Base-by-base conservation (phyloP, 441 rosid species). In the Syzygium malaccense region DNA sequence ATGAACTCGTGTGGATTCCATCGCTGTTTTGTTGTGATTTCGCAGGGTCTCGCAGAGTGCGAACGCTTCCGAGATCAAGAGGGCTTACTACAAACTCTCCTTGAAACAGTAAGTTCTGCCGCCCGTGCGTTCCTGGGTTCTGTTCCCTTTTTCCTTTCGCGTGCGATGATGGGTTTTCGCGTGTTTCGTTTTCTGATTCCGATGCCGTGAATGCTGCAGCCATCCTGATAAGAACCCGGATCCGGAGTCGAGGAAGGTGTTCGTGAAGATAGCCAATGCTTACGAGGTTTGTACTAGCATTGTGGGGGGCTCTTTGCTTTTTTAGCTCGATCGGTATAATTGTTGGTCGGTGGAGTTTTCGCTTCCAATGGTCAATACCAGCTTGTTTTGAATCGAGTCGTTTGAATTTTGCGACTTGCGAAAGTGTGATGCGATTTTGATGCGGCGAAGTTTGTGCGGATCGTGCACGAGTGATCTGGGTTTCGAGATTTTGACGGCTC, bases 161-260 rank as follows among this genome's bases (percentile, higher is more conserved):
- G 55, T 91, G 56, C 7, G 45, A 57, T 91, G 32, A 45, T 45
- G 48, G 48, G 71, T 55, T n/a, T 88, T 88, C 79, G 57, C 78
- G 57, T 79, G 85, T 28, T 86, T 64, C 56, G 25, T 62, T 86
- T 68, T 87, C 33, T 79, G 26, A 55, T 80, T 56, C 51, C 71
- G 62, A 88, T 91, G 51, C 51, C 83, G 14, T 71, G 51, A 37
- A 37, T 71, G 8, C 56, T 41, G 48, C 86, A 95, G 99, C 87
- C 99, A 98, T 60, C 99, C 99, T 33, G 99, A 98, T 91, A 98
- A 98, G 91, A 96, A 95, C 84, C 99, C 99, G 8, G 99, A 98
- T 96, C 99, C 99, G 51, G 99, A 98, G 89, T 98, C 99, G 48
- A 94, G 87, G 90, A 98, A 97, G 93, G 87, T 93, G 48, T 98